phyloP scores from a whole-genome alignment of 441 rosid species.

The Heliophila coronopifolia region DNA sequence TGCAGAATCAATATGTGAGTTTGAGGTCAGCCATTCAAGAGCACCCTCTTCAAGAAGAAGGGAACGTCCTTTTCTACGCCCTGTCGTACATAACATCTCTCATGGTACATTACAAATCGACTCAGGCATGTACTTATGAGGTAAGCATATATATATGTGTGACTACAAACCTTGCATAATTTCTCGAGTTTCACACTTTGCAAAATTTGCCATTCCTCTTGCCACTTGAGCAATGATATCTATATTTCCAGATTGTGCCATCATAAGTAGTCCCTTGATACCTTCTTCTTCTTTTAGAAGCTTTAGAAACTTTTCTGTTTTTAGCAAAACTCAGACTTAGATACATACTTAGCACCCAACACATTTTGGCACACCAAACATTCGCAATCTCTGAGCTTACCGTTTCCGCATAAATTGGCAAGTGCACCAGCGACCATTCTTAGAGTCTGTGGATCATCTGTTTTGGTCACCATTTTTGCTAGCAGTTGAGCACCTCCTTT shows the following conservation, averaged over 20 bases:
- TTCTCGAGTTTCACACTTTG: constrained; percentile 87
- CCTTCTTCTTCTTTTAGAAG: constrained; percentile 76
- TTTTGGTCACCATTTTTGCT: constrained; percentile 59
- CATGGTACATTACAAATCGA: not conserved
- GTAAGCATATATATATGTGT: constrained; percentile 6
- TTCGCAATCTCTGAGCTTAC: constrained; percentile 33
- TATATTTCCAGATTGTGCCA: constrained; percentile 45
- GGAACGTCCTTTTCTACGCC: constrained; percentile 64
- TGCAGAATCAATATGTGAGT: constrained; percentile 45
- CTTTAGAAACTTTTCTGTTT: constrained; percentile 56
- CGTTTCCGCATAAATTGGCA: constrained; percentile 88
- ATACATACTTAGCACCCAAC: not conserved
- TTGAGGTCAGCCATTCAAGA: constrained; percentile 66
- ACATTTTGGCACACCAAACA: too few relatives aligned
- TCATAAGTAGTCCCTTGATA: constrained; percentile 60
- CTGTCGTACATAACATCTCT: constrained; percentile 34
- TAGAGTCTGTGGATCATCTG: constrained; percentile 78
- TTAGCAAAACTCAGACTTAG: constrained; percentile 13
- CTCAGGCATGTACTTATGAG: not conserved
- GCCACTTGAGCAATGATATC: constrained; percentile 91
- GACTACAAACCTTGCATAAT: constrained; percentile 54
- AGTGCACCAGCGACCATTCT: constrained; percentile 95
- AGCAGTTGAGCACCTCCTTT: constrained; percentile 77
- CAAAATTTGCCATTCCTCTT: constrained; percentile 88
- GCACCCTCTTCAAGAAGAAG: constrained; percentile 67